phyloP scores from a whole-genome alignment of 306 rosid species.

The Gastrolobium bilobum region DNA sequence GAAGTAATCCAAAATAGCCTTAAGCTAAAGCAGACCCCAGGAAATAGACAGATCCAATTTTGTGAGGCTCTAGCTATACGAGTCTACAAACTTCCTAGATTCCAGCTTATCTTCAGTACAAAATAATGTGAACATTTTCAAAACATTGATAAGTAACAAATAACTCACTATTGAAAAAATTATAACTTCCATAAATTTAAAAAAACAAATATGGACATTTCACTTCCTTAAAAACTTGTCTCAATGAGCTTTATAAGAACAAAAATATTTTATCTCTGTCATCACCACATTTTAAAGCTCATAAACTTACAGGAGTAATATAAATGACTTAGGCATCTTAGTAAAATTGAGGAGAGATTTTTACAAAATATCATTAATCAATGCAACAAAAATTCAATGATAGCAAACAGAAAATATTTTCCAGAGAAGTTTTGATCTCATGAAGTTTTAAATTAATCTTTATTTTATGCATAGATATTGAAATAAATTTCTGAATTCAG shows the following conservation, averaged over 20 bases:
- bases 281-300: conserved; percentile 13
- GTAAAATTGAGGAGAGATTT: background rate
- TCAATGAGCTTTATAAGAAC: background rate
- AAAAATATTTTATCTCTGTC: background rate
- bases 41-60: background rate
- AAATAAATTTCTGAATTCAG: conserved; percentile 23
- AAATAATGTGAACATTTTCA: background rate
- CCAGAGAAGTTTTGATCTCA: background rate
- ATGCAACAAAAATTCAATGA: conserved; percentile 13
- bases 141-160: background rate
- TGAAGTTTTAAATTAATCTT: background rate
- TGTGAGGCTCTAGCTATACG: background rate
- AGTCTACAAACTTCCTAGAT: no score
- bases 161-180: no score
- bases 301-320: background rate
- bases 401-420: conserved; percentile 26
- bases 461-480: background rate
- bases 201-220: background rate
- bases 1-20: background rate
- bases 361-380: background rate
- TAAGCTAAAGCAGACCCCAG: background rate
- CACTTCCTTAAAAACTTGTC: conserved; percentile 15
- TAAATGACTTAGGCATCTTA: background rate
- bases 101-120: background rate
- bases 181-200: no score